Evolutionary conservation across 169 alveolate species (phyloP).

Genomic region (Plasmodium knowlesi): DNA sequence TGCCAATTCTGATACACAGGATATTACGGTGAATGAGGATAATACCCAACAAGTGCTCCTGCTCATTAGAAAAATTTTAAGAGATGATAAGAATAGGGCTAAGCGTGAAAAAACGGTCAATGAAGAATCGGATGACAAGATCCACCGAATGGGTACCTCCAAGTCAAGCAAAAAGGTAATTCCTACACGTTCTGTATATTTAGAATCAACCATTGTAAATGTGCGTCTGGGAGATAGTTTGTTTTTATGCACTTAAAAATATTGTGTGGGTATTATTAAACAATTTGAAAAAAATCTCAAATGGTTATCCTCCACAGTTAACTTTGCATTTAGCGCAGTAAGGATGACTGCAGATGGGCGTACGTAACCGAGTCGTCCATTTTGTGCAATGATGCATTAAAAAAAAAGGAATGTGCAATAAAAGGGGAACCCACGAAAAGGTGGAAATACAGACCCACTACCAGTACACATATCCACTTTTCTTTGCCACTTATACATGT

Average conservation of each 20-base stretch:
- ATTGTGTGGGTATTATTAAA: background rate
- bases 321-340: background rate
- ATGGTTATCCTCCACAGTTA: background rate
- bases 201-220: background rate
- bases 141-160: background rate
- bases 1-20: background rate
- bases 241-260: background rate
- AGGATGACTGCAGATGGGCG: background rate
- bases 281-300: background rate
- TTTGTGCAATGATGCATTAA: background rate
- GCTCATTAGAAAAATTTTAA: conserved; percentile 13
- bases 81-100: background rate
- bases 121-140: conserved; percentile 8
- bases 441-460: background rate
- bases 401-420: background rate
- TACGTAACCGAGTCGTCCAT: background rate
- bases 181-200: background rate
- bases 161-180: conserved; percentile 32
- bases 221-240: background rate
- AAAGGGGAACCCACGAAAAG: background rate
- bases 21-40: conserved; percentile 21
- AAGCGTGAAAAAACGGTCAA: background rate
- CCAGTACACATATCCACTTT: background rate
- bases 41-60: background rate
- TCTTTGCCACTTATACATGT: background rate